Conservation (phyloP, 148 eudicot genomes). For the Limonium bicolor region DNA sequence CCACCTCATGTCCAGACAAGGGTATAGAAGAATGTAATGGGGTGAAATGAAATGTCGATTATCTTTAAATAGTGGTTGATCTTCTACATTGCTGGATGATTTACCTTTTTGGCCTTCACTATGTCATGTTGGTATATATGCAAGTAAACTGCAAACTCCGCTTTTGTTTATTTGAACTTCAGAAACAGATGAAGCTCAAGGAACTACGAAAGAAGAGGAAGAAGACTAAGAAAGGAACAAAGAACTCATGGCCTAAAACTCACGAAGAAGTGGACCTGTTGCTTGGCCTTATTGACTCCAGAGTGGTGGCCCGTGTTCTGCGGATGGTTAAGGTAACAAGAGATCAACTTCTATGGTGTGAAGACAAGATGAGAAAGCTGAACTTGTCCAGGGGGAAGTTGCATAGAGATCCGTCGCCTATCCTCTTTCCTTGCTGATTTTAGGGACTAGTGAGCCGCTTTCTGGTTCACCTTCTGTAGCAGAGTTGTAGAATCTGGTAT, state of each 20-base stretch:
- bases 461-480: no score
- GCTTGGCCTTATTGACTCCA: slow-evolving; percentile 55
- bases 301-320: slow-evolving; percentile 50
- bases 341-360: slow-evolving; percentile 88
- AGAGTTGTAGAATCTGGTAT: no score
- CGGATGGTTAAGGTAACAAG: slow-evolving; percentile 54
- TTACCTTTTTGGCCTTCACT: no score
- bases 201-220: slow-evolving; percentile 59
- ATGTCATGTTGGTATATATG: no score
- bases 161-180: slow-evolving; percentile 13
- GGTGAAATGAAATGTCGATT: no score
- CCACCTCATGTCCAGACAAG: no score
- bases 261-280: slow-evolving; percentile 58
- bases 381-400: slow-evolving; percentile 46
- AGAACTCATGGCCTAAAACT: slow-evolving; percentile 64
- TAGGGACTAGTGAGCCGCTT: no score
- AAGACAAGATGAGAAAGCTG: slow-evolving; percentile 76
- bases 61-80: no score
- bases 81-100: no score
- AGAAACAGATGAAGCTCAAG: slow-evolving; percentile 76
- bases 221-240: slow-evolving; percentile 59
- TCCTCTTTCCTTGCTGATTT: slow-evolving; percentile 76
- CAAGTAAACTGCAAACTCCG: not conserved
- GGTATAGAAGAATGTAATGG: no score
- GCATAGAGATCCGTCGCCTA: slow-evolving; percentile 78